Base-by-base conservation (phyloP, 345 rosid species). In the Salix suchowensis region DNA sequence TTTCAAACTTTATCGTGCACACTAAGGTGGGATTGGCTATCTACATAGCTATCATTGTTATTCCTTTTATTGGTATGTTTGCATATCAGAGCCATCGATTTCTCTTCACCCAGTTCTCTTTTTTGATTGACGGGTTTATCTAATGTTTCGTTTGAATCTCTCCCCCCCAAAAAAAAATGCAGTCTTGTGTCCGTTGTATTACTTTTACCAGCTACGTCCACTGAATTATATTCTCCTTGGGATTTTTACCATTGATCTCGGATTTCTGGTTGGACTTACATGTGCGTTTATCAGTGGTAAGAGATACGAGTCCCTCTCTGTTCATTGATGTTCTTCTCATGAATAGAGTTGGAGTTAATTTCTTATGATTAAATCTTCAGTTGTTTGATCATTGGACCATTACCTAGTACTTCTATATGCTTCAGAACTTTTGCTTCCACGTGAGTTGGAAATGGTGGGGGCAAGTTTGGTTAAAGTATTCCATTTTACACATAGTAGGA, bases 201-300 rank as follows among this genome's bases (percentile, higher is more conserved):
- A 21, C 15, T 71, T 18, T 21, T 8, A 71, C 74, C 46, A 42
- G 75, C 66, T 72, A 42, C 9, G 32, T n/a, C 65, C 75, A 12
- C 13, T 72, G 42, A 58, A 54, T 58, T 34, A 58, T 72, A 34
- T 72, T 55, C 32, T 55, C 66, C 74, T 72, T 12, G 66, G 65
- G 7, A 2, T 72, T 18, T 36, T 72, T 32, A 71, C 65, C 39
- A 34, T 2, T 55, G 50, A 32, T 72, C 74, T 55, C 14, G 66
- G 74, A 37, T 36, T 55, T 36, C 39, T 72, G 19, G 74, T 72
- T 36, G 50, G 66, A 55, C 32, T 72, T 15, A 37, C 66, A 21
- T 55, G 50, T 55, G 74, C 66, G 23, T 72, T 72, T 58, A 37
- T 30, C 66, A 72, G 66, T 55, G 74, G 66, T 54, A 71, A 54